Base-by-base conservation (phyloP, 1,284 basidiomycete species). In the Hymenochaete sp. region DNA sequence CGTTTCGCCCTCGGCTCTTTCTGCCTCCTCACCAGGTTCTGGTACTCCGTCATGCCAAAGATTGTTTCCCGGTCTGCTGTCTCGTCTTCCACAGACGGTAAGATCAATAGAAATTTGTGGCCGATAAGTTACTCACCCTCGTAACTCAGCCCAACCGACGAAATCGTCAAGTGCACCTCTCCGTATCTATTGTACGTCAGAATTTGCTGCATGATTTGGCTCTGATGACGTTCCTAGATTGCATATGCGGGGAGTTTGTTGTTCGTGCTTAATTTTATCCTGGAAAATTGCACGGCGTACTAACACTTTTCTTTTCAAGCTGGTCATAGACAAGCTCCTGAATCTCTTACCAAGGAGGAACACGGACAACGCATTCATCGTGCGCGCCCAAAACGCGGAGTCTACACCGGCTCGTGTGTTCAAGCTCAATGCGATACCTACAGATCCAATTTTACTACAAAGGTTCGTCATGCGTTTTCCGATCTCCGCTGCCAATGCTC, bases 161-260 rank as follows among this genome's bases (percentile, higher is more conserved):
- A 76, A 81, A 50, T 87, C 85, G 41, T 83, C 83, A 19, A 72
- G 77, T 11, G 77, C 86, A 42, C 73, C 82, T 33, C 69, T 89
- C 48, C 77, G 78, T 58, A 82, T 87, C 40, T 89, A 89, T 59
- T 89, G 84, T 85, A 60, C 60, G 77, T 66, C 48, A 38, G 53
- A 49, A 10, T 21, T 5, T 28, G 14, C 11, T 57, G 54, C 29
- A 6, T 8, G 5, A 35, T 4, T 41, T 41, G 39, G 55, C 9
- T 57, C 54, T 36, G 55, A 49, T 8, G 33, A 25, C 21, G 11
- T 26, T 25, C 29, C 33, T 57, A 87, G 83, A 89, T 61, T 89
- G 86, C 58, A 79, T 89, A 48, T 88, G 85, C 61, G 85, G 84
- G 57, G 84, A 88, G 62, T 88, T 88, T 56, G 77, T 86, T 57